These are phyloP conservation scores for Quercus phellos DNA, from an alignment of 331 rosid genomes.

Conservation along the genomic window DNA sequence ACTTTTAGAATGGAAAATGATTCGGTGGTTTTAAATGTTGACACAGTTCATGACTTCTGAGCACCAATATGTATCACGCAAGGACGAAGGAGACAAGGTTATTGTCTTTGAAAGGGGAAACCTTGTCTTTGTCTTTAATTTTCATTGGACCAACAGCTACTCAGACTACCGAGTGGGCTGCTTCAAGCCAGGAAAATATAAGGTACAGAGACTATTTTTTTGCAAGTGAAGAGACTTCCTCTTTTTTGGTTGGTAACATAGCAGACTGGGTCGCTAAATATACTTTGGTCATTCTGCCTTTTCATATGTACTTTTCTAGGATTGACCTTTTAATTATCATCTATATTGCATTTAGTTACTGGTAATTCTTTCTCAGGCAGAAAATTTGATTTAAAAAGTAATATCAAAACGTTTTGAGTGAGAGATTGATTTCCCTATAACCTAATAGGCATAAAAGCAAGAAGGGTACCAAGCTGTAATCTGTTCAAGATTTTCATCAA, in stretches of 20 bases:
- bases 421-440: not conserved
- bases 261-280: not conserved
- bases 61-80: constrained; percentile 77
- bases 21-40: constrained; percentile 22
- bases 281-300: not conserved
- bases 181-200: constrained; percentile 79
- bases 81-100: constrained; percentile 67
- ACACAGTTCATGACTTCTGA: constrained; percentile 91
- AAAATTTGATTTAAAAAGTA: not conserved
- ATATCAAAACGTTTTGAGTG: not conserved
- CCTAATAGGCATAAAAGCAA: not conserved
- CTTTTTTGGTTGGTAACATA: not conserved
- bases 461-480: not conserved
- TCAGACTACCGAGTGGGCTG: constrained; percentile 82
- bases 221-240: not conserved
- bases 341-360: not conserved
- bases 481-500: not conserved
- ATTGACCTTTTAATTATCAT: not conserved
- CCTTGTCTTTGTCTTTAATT: constrained; percentile 87
- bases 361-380: not conserved
- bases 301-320: not conserved
- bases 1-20: constrained; percentile 7
- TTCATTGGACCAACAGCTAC: constrained; percentile 88
- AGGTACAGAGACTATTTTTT: constrained; percentile 38
- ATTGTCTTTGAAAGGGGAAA: constrained; percentile 78